Conservation (phyloP, 1,284 basidiomycete species). For the Testicularia cyperi region DNA sequence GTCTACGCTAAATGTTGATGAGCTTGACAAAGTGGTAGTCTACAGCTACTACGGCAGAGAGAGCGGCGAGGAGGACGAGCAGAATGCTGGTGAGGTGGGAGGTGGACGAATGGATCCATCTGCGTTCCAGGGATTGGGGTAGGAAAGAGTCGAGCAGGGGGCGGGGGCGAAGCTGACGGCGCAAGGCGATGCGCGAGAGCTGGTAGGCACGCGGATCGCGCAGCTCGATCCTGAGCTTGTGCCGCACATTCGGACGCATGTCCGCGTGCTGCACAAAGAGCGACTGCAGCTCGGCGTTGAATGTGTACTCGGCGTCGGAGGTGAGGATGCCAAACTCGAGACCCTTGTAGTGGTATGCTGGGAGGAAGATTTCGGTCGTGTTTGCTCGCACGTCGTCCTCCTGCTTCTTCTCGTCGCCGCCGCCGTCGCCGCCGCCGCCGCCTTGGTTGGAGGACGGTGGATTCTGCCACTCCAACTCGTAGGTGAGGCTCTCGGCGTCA, state of each 20-base stretch:
- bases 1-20: too few relatives aligned
- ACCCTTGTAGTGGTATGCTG: constrained; percentile 32
- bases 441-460: not conserved
- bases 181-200: constrained; percentile 2
- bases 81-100: not conserved
- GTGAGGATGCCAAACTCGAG: constrained; percentile 25
- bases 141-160: not conserved
- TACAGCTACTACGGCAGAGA: not conserved
- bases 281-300: constrained; percentile 37
- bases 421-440: constrained; percentile 2
- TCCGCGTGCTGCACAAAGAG: constrained; percentile 36
- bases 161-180: not conserved
- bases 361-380: constrained; percentile 48
- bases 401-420: constrained; percentile 5
- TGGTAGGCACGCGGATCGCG: constrained; percentile 6
- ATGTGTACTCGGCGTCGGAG: constrained; percentile 15
- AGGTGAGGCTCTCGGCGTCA: constrained; percentile 40
- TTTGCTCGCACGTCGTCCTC: not conserved
- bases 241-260: constrained; percentile 14
- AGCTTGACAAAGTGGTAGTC: too few relatives aligned
- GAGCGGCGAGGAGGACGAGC: not conserved
- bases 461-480: constrained; percentile 53
- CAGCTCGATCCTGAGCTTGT: constrained; percentile 33
- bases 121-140: not conserved
- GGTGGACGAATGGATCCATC: not conserved